These are phyloP conservation scores for Pichia cephalocereana DNA, from an alignment of 805 yeast genomes.

Conservation along the genomic window DNA sequence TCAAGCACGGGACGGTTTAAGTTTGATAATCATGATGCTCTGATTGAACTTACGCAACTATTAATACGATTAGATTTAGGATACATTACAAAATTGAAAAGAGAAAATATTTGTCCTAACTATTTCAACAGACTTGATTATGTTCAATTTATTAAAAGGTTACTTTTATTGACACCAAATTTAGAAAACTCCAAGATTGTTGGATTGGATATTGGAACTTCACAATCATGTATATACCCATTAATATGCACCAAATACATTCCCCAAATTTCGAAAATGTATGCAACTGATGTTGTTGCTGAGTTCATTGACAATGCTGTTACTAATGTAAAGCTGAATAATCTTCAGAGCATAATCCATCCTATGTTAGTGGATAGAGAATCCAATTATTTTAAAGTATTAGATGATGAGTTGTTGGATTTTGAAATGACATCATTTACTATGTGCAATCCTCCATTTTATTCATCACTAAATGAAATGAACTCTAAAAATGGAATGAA, in stretches of 20 bases:
- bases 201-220: constrained; percentile 42
- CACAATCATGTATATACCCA: constrained; percentile 40
- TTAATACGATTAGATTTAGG: constrained; percentile 13
- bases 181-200: neutral
- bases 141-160: constrained; percentile 13
- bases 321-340: constrained; percentile 22
- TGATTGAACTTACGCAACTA: constrained; percentile 15
- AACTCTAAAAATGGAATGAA: constrained; percentile 18
- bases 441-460: constrained; percentile 50
- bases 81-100: constrained; percentile 11
- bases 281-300: constrained; percentile 35
- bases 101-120: constrained; percentile 24
- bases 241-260: constrained; percentile 25
- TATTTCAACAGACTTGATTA: constrained; percentile 24
- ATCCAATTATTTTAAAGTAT: constrained; percentile 2
- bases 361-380: constrained; percentile 6
- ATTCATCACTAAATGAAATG: constrained; percentile 28
- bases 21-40: constrained; percentile 16
- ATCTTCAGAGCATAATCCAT: constrained; percentile 13
- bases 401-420: constrained; percentile 1
- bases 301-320: constrained; percentile 25
- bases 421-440: constrained; percentile 20
- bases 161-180: constrained; percentile 6
- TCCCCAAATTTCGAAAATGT: constrained; percentile 10
- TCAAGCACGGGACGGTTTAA: constrained; percentile 10